Percentiles rank a stretch among this genome's conserved stretches.
Conservation (phyloP, 2,329 filamentous ascomycete species). For the Phaeosphaeriaceae sp. region DNA sequence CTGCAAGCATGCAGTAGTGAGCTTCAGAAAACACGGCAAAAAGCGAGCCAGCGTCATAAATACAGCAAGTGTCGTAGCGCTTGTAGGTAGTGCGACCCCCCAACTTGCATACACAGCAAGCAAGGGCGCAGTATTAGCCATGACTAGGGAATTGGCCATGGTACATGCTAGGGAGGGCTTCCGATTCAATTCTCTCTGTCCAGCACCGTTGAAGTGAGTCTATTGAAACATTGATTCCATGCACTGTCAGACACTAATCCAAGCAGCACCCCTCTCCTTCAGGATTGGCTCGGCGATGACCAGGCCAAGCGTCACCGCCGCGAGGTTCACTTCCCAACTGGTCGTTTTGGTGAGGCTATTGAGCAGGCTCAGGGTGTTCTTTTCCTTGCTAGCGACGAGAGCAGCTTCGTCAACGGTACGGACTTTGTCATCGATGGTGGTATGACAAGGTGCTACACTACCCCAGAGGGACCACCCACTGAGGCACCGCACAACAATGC, state of each 20-base stretch:
- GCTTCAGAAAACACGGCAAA: conserved; percentile 81
- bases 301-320: conserved; percentile 78
- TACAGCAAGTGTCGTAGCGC: conserved; percentile 85
- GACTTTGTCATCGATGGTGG: conserved; percentile 97
- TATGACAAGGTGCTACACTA: conserved; percentile 87
- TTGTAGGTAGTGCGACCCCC: conserved; percentile 85
- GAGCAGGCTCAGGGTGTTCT: conserved; percentile 91
- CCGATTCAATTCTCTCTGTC: conserved; percentile 90
- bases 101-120: conserved; percentile 93
- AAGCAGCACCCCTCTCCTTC: conserved; percentile 77
- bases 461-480: conserved; percentile 63
- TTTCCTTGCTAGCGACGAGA: conserved; percentile 86
- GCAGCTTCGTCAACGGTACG: conserved; percentile 85
- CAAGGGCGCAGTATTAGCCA: conserved; percentile 88
- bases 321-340: conserved; percentile 87
- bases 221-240: neutral
- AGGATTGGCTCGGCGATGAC: conserved; percentile 94
- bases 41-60: conserved; percentile 84
- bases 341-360: conserved; percentile 89
- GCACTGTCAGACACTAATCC: conserved; percentile 19
- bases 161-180: conserved; percentile 89
- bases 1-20: conserved; percentile 86
- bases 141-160: conserved; percentile 90
- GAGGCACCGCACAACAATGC: conserved; percentile 60
- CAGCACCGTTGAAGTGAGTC: conserved; percentile 81